Conservation (phyloP, 768 basidiomycete genomes). For the Amanita pallidorosea region DNA sequence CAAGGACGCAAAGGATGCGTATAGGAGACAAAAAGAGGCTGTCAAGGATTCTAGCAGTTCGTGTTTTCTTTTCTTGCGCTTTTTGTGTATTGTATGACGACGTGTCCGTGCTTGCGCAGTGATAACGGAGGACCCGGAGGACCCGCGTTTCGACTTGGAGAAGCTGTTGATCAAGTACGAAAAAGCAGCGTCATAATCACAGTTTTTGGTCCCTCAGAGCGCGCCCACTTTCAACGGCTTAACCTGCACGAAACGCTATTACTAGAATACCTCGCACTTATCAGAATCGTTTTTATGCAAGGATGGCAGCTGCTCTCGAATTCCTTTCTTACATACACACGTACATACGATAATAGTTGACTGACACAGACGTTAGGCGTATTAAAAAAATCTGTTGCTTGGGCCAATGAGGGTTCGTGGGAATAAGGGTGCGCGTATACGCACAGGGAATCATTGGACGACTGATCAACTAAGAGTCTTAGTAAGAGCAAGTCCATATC, state of each 20-base stretch:
- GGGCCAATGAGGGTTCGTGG: too few relatives aligned
- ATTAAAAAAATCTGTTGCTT: too few relatives aligned
- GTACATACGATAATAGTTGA: not conserved
- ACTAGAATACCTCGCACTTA: too few relatives aligned
- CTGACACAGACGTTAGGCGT: not conserved
- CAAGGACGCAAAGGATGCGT: constrained; percentile 82
- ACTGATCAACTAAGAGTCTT: too few relatives aligned
- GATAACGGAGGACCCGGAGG: constrained; percentile 87
- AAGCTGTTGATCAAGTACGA: constrained; percentile 74
- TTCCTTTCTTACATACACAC: not conserved
- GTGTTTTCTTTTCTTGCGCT: constrained; percentile 14
- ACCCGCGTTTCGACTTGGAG: constrained; percentile 94
- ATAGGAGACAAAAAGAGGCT: constrained; percentile 65
- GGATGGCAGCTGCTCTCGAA: too few relatives aligned
- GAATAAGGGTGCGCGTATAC: too few relatives aligned
- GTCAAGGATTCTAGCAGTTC: constrained; percentile 44
- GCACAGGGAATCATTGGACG: too few relatives aligned
- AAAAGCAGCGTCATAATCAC: constrained; percentile 44
- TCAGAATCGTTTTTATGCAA: too few relatives aligned
- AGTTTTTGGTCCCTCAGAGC: not conserved
- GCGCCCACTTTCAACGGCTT: too few relatives aligned
- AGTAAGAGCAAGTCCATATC: too few relatives aligned
- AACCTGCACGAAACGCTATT: too few relatives aligned
- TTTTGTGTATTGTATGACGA: constrained; percentile 1
- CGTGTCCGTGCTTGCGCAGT: constrained; percentile 35